A percentile compares a stretch with the other conserved stretches of the same genome.
phyloP scores from a whole-genome alignment of 768 basidiomycete genomes.

The Leccinum uliginosum region DNA sequence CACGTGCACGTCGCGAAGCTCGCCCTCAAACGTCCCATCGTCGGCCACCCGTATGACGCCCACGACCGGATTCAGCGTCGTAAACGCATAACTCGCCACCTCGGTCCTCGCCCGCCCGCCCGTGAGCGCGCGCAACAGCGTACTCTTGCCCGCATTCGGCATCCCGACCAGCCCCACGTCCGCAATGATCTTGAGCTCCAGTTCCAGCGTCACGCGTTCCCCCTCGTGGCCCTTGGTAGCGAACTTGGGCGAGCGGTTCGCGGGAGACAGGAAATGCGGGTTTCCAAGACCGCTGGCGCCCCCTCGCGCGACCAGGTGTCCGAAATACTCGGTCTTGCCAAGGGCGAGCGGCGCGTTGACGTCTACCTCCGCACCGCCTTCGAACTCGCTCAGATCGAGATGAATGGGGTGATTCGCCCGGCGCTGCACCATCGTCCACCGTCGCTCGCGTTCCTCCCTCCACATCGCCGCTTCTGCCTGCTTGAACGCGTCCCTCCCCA shows the following conservation, averaged over 20 bases:
- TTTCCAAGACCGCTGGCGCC: conserved; percentile 86
- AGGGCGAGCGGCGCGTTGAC: conserved; percentile 56
- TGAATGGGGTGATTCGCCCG: conserved; percentile 42
- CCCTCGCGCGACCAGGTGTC: conserved; percentile 69
- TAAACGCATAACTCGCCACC: conserved; percentile 90
- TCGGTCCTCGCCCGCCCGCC: conserved; percentile 79
- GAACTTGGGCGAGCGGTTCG: conserved; percentile 80
- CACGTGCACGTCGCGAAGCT: conserved; percentile 42
- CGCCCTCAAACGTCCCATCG: conserved; percentile 72
- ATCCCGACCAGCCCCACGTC: conserved; percentile 96
- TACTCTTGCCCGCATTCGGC: conserved; percentile 94
- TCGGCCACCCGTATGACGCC: conserved; percentile 83
- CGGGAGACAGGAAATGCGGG: conserved; percentile 69
- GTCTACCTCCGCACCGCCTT: conserved; percentile 28
- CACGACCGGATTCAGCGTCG: conserved; percentile 90
- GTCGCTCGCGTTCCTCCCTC: conserved; percentile 57
- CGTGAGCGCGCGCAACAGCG: conserved; percentile 83
- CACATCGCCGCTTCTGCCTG: conserved; percentile 63
- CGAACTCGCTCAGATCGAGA: conserved; percentile 60
- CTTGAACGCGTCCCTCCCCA: conserved; percentile 60
- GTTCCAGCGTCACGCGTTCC: conserved; percentile 72
- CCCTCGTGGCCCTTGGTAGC: conserved; percentile 73
- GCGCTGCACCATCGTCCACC: conserved; percentile 39
- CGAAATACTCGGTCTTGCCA: conserved; percentile 47
- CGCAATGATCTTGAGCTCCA: conserved; percentile 91